Base-by-base conservation (phyloP, 129 eudicot genomes). In the Saussurea involucrata region DNA sequence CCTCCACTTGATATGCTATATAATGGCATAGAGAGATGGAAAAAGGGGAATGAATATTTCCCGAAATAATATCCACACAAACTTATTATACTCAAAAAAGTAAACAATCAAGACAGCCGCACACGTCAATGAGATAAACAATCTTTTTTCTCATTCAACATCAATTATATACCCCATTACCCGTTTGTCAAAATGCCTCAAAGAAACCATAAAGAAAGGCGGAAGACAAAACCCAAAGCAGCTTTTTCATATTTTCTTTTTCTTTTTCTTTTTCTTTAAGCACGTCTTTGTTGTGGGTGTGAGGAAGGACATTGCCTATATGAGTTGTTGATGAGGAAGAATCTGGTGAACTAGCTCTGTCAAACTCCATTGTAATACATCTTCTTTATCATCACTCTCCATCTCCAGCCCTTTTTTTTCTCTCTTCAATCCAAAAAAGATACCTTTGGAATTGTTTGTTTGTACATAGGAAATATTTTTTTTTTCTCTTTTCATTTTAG, bases 141-240 rank as follows among this genome's bases (percentile, higher is more conserved):
- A 53, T 22, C 25, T 15, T 34, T 53, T 25, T 0, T 15, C 27
- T 13, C 68, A 24, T 74, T n/a, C 36, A 24, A 70, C 31, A 31
- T 57, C 32, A 58, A 72, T 40, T 60, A 17, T 34, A 22, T 34
- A 22, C 60, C 24, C 68, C 78, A 74, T 29, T 22, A 74, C 70
- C 78, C 8, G 69, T 74, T 74, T 61, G 69, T 21, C 4, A 61
- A 74, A 60, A 74, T 33, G 64, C 78, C 78, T 33, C 69, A 61
- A 61, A 33, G 58, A 74, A 58, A 70, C 3, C 21, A 20, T 32
- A 36, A 40, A 40, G 49, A 20, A 20, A 68, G 31, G 55, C 8
- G 28, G 40, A 20, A 68, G 28, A 20, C 7, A 71, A n/a, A 29
- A 55, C 15, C 66, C 76, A 55, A 53, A 21, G 8, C 66, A 55